Conservation (phyloP, 2,329 filamentous ascomycete species). For the Mollisiaceae sp. region DNA sequence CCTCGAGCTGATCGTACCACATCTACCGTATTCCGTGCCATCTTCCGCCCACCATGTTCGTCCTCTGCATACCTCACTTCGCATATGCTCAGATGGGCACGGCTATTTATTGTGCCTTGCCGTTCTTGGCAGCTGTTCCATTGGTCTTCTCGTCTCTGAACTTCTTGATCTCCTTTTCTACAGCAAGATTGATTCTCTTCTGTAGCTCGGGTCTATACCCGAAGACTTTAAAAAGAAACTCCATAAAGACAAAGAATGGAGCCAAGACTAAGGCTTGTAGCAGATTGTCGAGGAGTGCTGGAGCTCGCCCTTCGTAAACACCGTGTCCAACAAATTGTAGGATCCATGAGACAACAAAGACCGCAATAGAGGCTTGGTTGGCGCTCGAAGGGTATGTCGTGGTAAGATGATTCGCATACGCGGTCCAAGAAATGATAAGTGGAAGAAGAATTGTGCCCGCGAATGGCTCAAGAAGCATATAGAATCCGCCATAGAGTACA, state of each 20-base stretch:
- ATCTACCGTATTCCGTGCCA: not conserved
- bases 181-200: slow-evolving; percentile 75
- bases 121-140: slow-evolving; percentile 46
- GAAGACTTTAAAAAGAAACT: slow-evolving; percentile 79
- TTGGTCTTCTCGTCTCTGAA: slow-evolving; percentile 63
- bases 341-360: slow-evolving; percentile 81
- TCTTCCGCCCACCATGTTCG: no score
- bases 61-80: not conserved
- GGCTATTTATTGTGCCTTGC: slow-evolving; percentile 52
- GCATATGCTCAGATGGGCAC: not conserved
- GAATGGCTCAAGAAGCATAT: slow-evolving; percentile 91
- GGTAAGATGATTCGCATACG: slow-evolving; percentile 74
- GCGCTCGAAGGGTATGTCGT: slow-evolving; percentile 53
- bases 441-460: slow-evolving; percentile 80
- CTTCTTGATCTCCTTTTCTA: slow-evolving; percentile 78
- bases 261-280: slow-evolving; percentile 91
- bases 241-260: slow-evolving; percentile 96
- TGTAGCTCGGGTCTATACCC: slow-evolving; percentile 91
- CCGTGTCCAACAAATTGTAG: slow-evolving; percentile 92
- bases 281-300: slow-evolving; percentile 88
- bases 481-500: slow-evolving; percentile 75
- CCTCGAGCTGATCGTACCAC: not conserved
- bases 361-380: slow-evolving; percentile 63
- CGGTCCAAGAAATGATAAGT: slow-evolving; percentile 76
- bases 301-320: slow-evolving; percentile 84